Evolutionary conservation across 768 basidiomycete genomes (phyloP), one percentile per base, ranked within the genome.

Genomic region (Leccinum subgranulosum): DNA sequence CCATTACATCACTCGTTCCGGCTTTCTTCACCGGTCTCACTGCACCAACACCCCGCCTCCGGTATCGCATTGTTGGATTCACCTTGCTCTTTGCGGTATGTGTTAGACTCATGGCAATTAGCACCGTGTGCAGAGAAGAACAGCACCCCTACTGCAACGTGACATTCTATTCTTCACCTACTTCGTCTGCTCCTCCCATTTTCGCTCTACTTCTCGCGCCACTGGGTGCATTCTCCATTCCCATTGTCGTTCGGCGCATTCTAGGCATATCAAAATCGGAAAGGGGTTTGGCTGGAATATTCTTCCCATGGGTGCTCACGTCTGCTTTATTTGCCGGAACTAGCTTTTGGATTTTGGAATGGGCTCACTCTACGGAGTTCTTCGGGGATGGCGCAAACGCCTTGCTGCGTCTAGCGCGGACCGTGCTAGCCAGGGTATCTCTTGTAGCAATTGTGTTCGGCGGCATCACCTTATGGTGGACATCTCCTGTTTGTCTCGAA

Each of bases 101-200:
- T 61, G 81, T 88, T 8, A 83, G 96, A 8, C 67, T 91, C n/a
- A 88, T 93, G 73, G 81, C 87, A 0, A 74, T 83, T 49, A 92
- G 90, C 69, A 96, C 94, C 0, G 84, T 94, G 9, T 98, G 96
- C 67, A 79, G 97, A 60, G 96, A 99, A 70, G 96, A 98, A 68
- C 96, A 98, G 71, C 86, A 91, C 41, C 87, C 92, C 0, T 89
- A 84, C 70, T 99, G 97, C 68, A 78, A 82, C 60, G 88, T 94
- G 54, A 95, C 96, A 1, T 98, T 95, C 76, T 97, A 90, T 69
- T 77, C 85, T 1, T 88, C 90, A 0, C 83, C 86, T 0, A 80
- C 86, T 8, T 73, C 85, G 0, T 84, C 90, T 7, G 76, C 85
- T 3, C 84, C 92, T 0, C 88, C 92, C 0, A 49, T 75, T 1